These are phyloP conservation scores for Fusarium poae DNA, from an alignment of 2,329 filamentous ascomycete species.

Conservation along the genomic window DNA sequence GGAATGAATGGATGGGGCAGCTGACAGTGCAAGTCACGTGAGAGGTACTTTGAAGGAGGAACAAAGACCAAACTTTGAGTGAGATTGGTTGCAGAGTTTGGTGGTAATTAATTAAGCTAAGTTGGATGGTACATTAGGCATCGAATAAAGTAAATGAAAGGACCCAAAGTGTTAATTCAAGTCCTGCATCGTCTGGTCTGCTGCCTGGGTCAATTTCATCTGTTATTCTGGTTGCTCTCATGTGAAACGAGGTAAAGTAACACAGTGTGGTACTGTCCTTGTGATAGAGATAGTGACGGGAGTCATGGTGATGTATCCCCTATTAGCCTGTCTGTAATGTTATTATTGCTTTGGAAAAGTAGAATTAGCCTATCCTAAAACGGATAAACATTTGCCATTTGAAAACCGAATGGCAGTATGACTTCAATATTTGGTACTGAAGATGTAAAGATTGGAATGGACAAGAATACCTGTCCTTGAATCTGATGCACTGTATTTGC, in stretches of 20 bases:
- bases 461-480: background rate
- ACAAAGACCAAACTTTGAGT: background rate
- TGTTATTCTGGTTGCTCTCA: conserved; percentile 5
- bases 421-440: background rate
- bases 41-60: conserved; percentile 11
- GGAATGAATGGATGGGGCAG: conserved; percentile 44
- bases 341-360: background rate
- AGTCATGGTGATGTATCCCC: conserved; percentile 7
- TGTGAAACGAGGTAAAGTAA: conserved; percentile 10
- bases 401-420: background rate
- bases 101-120: conserved; percentile 8
- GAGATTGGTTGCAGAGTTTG: background rate
- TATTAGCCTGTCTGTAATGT: background rate
- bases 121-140: background rate
- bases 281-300: conserved; percentile 6
- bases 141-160: background rate
- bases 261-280: conserved; percentile 10
- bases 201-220: background rate
- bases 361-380: background rate
- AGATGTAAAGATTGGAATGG: conserved; percentile 13
- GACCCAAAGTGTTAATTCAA: background rate
- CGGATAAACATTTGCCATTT: background rate
- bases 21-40: conserved; percentile 49
- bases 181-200: background rate
- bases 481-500: background rate